Base-by-base conservation (phyloP, 2,329 filamentous ascomycete species). In the Cladobotryum protrusum region DNA sequence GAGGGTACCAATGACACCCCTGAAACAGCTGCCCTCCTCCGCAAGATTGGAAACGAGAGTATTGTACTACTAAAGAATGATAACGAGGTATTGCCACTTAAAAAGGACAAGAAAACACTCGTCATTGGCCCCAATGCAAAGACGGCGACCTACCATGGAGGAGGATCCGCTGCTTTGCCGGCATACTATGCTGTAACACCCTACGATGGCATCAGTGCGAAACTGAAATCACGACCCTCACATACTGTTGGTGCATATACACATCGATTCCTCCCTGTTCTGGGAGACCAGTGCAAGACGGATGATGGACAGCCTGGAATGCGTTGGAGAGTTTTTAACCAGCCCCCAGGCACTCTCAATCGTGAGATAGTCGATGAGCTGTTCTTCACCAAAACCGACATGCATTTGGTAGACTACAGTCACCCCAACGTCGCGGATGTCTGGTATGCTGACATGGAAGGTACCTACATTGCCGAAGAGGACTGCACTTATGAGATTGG, bases 1-100 rank as follows among this genome's bases (percentile, higher is more conserved):
- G 81, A 84, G 61, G 69, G 66, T 44, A 73, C 70, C 0, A 69
- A 74, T 7, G 72, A 89, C 59, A 85, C 78, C 0, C 73, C 77
- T 0, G 77, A 86, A 62, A 82, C 81, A 35, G 77, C 82, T 4
- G 76, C 74, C 14, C 70, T 89, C 42, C 76, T 89, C 18, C 76
- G 87, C 15, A 74, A 76, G 48, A 74, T 86, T 19, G 85, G 83
- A 15, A 78, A 81, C 4, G 84, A 89, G 61, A 82, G 82, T 3
- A 82, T 88, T 8, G 85, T 89, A 1, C 72, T 91, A 12, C 69
- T 90, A 44, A 89, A 89, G 68, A 91, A 91, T 56, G 77, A 87
- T 12, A 75, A 76, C 35, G 71, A 71, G 13, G 63, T 84, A 0
- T 71, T 91, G 1, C 87, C 87, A 1, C 64, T 86, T 3, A 76